phyloP scores from a whole-genome alignment of 2,329 filamentous ascomycete genomes.

The Penicillium paneum region DNA sequence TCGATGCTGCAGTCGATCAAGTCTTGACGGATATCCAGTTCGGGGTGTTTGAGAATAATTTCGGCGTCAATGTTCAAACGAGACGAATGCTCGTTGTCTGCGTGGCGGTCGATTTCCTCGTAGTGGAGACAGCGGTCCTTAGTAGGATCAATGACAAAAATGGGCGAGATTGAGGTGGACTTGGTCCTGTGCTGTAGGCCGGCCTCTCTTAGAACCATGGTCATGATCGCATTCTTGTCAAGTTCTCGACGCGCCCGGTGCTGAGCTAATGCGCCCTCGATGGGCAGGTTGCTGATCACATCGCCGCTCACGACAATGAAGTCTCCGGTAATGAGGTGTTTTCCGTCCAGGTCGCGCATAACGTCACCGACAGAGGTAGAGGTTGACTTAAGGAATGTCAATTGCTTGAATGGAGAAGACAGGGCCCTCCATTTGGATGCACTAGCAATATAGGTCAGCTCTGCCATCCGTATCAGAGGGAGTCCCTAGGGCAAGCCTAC shows the following conservation, averaged over 20 bases:
- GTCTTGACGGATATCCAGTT: slow-evolving; percentile 81
- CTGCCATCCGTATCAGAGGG: not conserved
- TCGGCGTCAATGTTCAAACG: slow-evolving; percentile 70
- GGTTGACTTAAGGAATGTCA: slow-evolving; percentile 84
- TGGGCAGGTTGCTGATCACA: slow-evolving; percentile 80
- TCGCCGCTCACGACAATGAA: slow-evolving; percentile 93
- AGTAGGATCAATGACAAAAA: slow-evolving; percentile 80
- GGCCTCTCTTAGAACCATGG: slow-evolving; percentile 79
- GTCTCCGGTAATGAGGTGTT: slow-evolving; percentile 80
- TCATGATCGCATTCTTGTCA: slow-evolving; percentile 97
- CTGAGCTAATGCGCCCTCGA: slow-evolving; percentile 73
- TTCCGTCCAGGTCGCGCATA: slow-evolving; percentile 86
- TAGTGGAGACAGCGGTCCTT: slow-evolving; percentile 86
- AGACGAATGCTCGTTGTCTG: slow-evolving; percentile 49
- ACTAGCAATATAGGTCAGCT: slow-evolving; percentile 31
- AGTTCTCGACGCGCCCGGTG: slow-evolving; percentile 77
- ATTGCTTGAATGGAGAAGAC: slow-evolving; percentile 74
- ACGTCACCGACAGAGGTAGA: slow-evolving; percentile 89
- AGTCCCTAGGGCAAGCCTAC: slow-evolving; percentile 29
- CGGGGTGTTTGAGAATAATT: slow-evolving; percentile 67
- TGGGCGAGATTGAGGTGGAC: slow-evolving; percentile 68
- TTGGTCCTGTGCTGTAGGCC: slow-evolving; percentile 74
- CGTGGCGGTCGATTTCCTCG: slow-evolving; percentile 74
- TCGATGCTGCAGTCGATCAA: slow-evolving; percentile 93
- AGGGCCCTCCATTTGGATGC: slow-evolving; percentile 70